Base-by-base conservation (phyloP, 116 monocot genomes). In the Trichopus zeylanicus region DNA sequence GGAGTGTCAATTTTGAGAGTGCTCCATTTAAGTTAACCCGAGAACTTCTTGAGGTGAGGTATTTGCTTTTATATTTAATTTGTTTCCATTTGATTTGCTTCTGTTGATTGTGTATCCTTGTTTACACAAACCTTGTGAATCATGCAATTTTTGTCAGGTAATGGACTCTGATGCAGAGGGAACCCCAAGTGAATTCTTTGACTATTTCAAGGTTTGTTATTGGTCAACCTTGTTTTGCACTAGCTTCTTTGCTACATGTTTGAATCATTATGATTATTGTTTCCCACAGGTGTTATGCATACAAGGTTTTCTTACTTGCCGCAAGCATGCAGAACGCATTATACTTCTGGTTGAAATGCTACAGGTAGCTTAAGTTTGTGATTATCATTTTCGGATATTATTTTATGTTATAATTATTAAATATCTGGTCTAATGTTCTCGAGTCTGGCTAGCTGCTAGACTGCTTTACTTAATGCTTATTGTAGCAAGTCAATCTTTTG, bases 91-190 rank as follows among this genome's bases (percentile, higher is more conserved):
- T 42, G 0, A 42, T 16, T n/a, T n/a, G n/a, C n/a, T n/a, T n/a
- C n/a, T n/a, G n/a, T 42, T 13, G 42, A 0, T 1, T 3, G 12
- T 42, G n/a, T n/a, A 42, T 16, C n/a, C n/a, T 1, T n/a, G n/a
- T 42, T 13, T 42, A n/a, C 13, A 3, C 3, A 42, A 16, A n/a
- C 3, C 42, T 0, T 13, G 42, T 42, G 42, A 16, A 12, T 42
- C 42, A 16, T 42, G 42, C n/a, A 56, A 53, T 47, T 55, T 33
- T 1, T 67, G 19, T 26, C 70, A 97, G 97, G 91, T 97, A 31
- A 97, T 97, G 97, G 97, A 97, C 64, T 97, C 97, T 52, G 97
- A 97, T 80, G 97, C 97, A 28, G 97, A 97, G 71, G 97, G 97
- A 70, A 97, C 78, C 29, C 97, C 90, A 15, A 97, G 97, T 30